Evolutionary conservation across 164 flowering plant species (phyloP).

Genomic region (Vitis vinifera): ASM3070453v1 NC_081822.1:23923001-23923500

Average conservation of each 20-base stretch:
- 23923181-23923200: too few species aligned
- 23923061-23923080: too few species aligned
- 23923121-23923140: background rate
- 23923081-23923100: background rate
- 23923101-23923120: constrained; percentile 13
- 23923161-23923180: too few species aligned
- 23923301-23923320: constrained; percentile 91
- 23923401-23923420: background rate
- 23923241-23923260: background rate
- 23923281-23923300: constrained; percentile 81
- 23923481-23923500: background rate
- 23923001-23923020: too few species aligned
- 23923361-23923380: constrained; percentile 32
- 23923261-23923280: constrained; percentile 18
- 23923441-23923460: constrained; percentile 5
- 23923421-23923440: constrained; percentile 13
- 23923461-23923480: constrained; percentile 5
- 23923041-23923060: too few species aligned
- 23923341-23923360: constrained; percentile 66
- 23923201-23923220: background rate
- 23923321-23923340: constrained; percentile 94
- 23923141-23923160: background rate
- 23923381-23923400: background rate
- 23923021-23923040: too few species aligned
- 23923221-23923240: background rate